phyloP scores from a whole-genome alignment of 139 green algal species.

The Deuterostichococcus epilithicus region DNA sequence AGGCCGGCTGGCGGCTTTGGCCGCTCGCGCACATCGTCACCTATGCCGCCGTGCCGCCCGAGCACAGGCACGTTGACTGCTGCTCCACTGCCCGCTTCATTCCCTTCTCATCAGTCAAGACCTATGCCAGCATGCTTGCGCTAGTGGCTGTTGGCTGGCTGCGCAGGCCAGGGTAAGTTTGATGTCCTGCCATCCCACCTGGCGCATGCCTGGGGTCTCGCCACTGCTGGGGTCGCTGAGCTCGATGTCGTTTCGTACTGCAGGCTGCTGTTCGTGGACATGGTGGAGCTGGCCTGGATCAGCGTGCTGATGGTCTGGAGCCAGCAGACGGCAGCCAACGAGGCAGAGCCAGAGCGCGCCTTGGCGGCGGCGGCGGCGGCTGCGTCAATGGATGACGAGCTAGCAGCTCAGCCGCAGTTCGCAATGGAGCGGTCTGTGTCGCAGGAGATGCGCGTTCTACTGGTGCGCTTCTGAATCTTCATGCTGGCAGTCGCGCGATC shows the following conservation, averaged over 20 bases:
- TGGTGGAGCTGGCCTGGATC: slow-evolving; percentile 43
- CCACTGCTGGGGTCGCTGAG: not conserved
- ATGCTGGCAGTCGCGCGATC: too few species aligned
- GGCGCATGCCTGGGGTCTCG: not conserved
- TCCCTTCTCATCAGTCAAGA: not conserved
- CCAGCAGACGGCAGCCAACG: slow-evolving; percentile 5
- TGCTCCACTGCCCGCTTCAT: not conserved
- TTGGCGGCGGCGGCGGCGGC: not conserved
- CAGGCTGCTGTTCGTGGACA: slow-evolving; percentile 53
- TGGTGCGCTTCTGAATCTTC: too few species aligned
- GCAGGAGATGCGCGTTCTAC: not conserved
- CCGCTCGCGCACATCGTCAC: slow-evolving; percentile 49
- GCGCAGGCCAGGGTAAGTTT: not conserved
- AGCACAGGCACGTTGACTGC: slow-evolving; percentile 22
- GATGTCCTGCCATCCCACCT: not conserved
- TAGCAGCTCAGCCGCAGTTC: not conserved
- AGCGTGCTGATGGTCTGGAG: slow-evolving; percentile 21
- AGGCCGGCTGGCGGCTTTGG: slow-evolving; percentile 55
- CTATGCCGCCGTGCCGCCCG: slow-evolving; percentile 39
- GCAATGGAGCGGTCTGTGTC: not conserved
- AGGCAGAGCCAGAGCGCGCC: slow-evolving; percentile 2
- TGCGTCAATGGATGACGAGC: not conserved
- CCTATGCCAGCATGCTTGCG: not conserved
- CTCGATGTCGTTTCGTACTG: not conserved
- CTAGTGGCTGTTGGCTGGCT: not conserved